Evolutionary conservation across 768 basidiomycete species (phyloP).

Genomic region (Rhizopogon salebrosus): DNA sequence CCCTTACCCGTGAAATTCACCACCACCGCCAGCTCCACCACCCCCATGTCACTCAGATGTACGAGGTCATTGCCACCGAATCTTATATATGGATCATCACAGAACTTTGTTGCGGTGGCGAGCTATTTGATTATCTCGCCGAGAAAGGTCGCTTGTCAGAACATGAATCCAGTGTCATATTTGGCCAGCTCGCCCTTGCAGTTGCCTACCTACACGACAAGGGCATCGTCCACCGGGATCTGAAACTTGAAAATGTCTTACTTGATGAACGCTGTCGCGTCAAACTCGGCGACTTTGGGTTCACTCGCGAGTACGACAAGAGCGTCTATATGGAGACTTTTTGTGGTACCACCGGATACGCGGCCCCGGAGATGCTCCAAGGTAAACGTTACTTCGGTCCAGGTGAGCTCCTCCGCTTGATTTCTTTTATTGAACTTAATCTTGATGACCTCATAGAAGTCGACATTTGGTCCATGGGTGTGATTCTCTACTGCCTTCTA

Average conservation of each 20-base stretch:
- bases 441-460: slow-evolving; percentile 56
- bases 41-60: slow-evolving; percentile 91
- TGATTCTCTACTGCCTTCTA: slow-evolving; percentile 86
- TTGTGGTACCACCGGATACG: slow-evolving; percentile 93
- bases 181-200: slow-evolving; percentile 93
- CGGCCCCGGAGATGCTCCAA: slow-evolving; percentile 87
- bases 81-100: slow-evolving; percentile 94
- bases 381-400: slow-evolving; percentile 88
- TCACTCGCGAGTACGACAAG: slow-evolving; percentile 86
- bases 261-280: slow-evolving; percentile 87
- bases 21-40: slow-evolving; percentile 97
- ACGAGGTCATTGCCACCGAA: slow-evolving; percentile 97
- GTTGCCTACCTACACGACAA: slow-evolving; percentile 90
- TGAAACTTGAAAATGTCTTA: slow-evolving; percentile 94
- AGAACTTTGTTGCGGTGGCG: slow-evolving; percentile 94
- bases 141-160: slow-evolving; percentile 88
- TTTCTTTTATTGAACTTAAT: slow-evolving; percentile 4
- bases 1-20: slow-evolving; percentile 95
- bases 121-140: slow-evolving; percentile 96
- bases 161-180: slow-evolving; percentile 79
- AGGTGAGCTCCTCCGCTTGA: slow-evolving; percentile 41
- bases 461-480: slow-evolving; percentile 91
- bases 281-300: slow-evolving; percentile 93
- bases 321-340: slow-evolving; percentile 83
- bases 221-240: slow-evolving; percentile 93